Conservation (phyloP, 306 rosid genomes). For the Vicia villosa region DNA sequence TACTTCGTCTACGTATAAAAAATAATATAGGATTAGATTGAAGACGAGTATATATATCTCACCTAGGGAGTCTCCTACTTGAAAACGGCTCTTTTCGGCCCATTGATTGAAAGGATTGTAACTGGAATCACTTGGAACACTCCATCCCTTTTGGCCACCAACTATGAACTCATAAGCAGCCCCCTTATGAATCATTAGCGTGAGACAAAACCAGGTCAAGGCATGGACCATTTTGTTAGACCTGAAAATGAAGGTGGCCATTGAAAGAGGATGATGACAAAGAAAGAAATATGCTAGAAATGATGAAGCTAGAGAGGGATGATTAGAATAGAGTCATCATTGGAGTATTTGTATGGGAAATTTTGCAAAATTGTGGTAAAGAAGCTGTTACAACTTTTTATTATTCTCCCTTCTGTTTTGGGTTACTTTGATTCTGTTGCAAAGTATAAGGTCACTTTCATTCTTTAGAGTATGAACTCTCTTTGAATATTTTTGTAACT, state of each 20-base stretch:
- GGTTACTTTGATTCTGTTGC: conserved; percentile 72
- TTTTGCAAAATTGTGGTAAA: conserved; percentile 45
- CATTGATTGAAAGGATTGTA: conserved; percentile 60
- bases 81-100: conserved; percentile 77
- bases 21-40: not conserved
- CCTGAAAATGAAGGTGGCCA: conserved; percentile 49
- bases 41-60: conserved; percentile 25
- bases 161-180: conserved; percentile 54
- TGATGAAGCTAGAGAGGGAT: conserved; percentile 38
- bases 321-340: conserved; percentile 37
- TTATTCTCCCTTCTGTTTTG: conserved; percentile 48
- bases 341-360: conserved; percentile 59
- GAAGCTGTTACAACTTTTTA: conserved; percentile 65
- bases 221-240: conserved; percentile 36
- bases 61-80: conserved; percentile 80
- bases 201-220: conserved; percentile 52
- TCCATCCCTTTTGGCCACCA: conserved; percentile 81
- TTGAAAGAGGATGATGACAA: conserved; percentile 11
- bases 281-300: conserved; percentile 22
- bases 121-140: conserved; percentile 55
- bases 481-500: conserved; percentile 52
- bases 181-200: conserved; percentile 54
- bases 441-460: conserved; percentile 69
- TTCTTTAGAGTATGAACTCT: conserved; percentile 30
- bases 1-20: too few species aligned